Conservation (phyloP, 345 rosid genomes). For the Bruguiera parviflora region DNA sequence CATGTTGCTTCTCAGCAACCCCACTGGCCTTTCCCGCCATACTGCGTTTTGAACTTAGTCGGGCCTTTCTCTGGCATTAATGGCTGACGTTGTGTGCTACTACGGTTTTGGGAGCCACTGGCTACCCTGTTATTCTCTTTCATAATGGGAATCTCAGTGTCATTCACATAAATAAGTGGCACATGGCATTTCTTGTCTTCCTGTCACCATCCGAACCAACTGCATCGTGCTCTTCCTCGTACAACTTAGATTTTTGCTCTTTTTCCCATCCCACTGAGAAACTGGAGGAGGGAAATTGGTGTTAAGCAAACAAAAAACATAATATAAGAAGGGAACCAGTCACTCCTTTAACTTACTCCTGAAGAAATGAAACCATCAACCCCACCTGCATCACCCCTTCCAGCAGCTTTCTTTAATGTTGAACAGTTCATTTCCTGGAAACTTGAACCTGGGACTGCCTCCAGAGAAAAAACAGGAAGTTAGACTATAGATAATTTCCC, state of each 20-base stretch:
- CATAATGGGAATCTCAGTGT: conserved; percentile 9
- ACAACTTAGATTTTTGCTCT: conserved; percentile 29
- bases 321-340: neutral
- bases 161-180: conserved; percentile 31
- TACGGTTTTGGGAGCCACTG: conserved; percentile 48
- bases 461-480: conserved; percentile 27
- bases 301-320: conserved; percentile 3
- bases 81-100: conserved; percentile 46
- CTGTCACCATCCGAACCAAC: conserved; percentile 21
- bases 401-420: conserved; percentile 35
- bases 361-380: conserved; percentile 50
- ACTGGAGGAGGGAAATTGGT: conserved; percentile 32
- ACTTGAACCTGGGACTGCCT: conserved; percentile 37
- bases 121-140: conserved; percentile 29
- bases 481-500: neutral
- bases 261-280: conserved; percentile 35
- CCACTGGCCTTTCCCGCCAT: conserved; percentile 27
- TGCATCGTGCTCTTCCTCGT: conserved; percentile 23
- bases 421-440: conserved; percentile 28
- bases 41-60: conserved; percentile 31
- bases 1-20: conserved; percentile 36
- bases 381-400: conserved; percentile 25
- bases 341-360: conserved; percentile 39
- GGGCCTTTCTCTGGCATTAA: conserved; percentile 30
- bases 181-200: conserved; percentile 20